These are phyloP conservation scores for Danielozyma ontarioensis DNA, from an alignment of 805 yeast genomes.

Conservation along the genomic window DNA sequence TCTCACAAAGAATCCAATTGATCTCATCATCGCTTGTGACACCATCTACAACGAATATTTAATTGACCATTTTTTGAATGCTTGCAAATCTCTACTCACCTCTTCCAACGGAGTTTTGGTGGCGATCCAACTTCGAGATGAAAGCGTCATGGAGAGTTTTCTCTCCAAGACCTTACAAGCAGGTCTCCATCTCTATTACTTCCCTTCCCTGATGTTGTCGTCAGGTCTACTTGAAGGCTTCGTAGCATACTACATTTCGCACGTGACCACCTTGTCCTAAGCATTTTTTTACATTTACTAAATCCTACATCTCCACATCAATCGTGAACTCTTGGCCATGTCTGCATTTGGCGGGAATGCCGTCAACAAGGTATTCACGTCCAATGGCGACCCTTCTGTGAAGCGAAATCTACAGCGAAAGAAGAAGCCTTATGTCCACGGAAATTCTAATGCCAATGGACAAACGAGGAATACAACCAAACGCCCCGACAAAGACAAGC, in stretches of 20 bases:
- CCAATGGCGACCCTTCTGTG: too few species aligned
- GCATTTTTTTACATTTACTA: too few species aligned
- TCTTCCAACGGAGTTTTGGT: constrained; percentile 34
- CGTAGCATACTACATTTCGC: constrained; percentile 34
- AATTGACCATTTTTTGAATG: constrained; percentile 42
- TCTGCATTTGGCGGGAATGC: not conserved
- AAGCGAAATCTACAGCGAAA: too few species aligned
- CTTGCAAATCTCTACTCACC: constrained; percentile 35
- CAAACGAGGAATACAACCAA: too few species aligned
- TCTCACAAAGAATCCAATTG: constrained; percentile 26
- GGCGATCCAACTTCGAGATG: constrained; percentile 49
- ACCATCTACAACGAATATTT: constrained; percentile 61
- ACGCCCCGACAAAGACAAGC: not conserved
- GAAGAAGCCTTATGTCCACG: not conserved
- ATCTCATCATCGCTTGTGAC: constrained; percentile 56
- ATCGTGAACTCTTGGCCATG: too few species aligned
- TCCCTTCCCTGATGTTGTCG: constrained; percentile 26
- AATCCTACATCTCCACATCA: too few species aligned
- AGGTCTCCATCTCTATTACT: constrained; percentile 30
- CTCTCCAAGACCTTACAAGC: constrained; percentile 24
- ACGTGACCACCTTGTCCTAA: constrained; percentile 4
- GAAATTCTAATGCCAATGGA: not conserved
- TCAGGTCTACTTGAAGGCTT: constrained; percentile 37
- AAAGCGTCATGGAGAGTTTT: constrained; percentile 44
- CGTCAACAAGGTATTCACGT: too few species aligned